Conservation (phyloP, 1,284 basidiomycete genomes). For the Irpex sp. region DNA sequence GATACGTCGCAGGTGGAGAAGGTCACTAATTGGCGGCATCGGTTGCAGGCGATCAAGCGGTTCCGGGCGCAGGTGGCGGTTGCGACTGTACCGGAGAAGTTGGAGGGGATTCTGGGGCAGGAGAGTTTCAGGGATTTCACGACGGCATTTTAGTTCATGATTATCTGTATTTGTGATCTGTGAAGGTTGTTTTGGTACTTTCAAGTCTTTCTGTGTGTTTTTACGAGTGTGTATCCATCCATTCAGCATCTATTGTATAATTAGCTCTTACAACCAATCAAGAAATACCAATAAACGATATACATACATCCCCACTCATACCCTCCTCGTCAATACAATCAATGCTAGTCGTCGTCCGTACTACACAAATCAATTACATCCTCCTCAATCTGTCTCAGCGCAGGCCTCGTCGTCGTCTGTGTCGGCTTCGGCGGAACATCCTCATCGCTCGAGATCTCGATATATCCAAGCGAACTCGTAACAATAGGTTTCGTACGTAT, state of each 20-base stretch:
- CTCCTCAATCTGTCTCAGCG: neutral
- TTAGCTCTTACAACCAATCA: constrained; percentile 4
- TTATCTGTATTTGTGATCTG: constrained; percentile 7
- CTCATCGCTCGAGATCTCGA: constrained; percentile 31
- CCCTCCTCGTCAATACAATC: neutral
- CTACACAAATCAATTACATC: constrained; percentile 36
- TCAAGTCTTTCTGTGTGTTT: neutral
- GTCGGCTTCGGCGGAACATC: constrained; percentile 17
- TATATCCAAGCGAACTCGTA: constrained; percentile 4
- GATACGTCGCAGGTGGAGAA: constrained; percentile 74
- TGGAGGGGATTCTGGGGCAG: constrained; percentile 34
- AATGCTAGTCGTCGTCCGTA: constrained; percentile 15
- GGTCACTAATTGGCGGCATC: constrained; percentile 85
- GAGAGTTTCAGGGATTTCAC: constrained; percentile 39
- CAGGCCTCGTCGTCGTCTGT: constrained; percentile 10
- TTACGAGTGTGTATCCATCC: neutral
- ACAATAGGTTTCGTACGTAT: neutral
- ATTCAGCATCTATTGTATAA: constrained; percentile 2
- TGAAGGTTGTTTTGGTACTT: constrained; percentile 1
- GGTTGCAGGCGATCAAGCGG: constrained; percentile 76
- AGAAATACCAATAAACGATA: neutral
- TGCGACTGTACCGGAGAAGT: constrained; percentile 18
- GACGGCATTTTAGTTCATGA: constrained; percentile 25
- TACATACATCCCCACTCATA: neutral
- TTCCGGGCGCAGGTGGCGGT: constrained; percentile 39